Evolutionary conservation across 768 basidiomycete genomes (phyloP).

Genomic region (Tulasnella calospora): DNA sequence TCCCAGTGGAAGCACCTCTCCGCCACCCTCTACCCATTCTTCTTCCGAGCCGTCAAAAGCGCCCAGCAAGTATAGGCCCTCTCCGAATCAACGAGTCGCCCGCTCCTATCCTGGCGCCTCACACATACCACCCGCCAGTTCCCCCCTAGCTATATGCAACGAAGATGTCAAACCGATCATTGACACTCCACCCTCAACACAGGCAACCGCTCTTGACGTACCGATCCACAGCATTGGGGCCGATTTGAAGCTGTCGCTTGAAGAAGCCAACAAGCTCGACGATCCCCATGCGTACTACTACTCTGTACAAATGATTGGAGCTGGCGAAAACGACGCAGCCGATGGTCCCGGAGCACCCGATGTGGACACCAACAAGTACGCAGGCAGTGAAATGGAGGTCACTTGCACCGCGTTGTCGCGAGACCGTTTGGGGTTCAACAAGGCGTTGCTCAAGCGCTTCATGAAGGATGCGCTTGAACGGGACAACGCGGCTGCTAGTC

Average conservation of each 20-base stretch:
- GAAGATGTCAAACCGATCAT: slow-evolving; percentile 39
- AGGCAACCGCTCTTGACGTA: background rate
- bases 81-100: slow-evolving; percentile 31
- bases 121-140: slow-evolving; percentile 34
- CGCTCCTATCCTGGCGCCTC: slow-evolving; percentile 47
- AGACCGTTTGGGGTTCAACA: slow-evolving; percentile 92
- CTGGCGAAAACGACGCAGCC: slow-evolving; percentile 54
- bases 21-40: background rate
- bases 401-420: slow-evolving; percentile 40
- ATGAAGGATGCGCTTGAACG: slow-evolving; percentile 93
- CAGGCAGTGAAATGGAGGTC: slow-evolving; percentile 78
- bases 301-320: slow-evolving; percentile 74
- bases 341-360: slow-evolving; percentile 34
- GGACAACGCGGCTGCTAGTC: slow-evolving; percentile 85
- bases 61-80: slow-evolving; percentile 22
- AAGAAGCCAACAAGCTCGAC: slow-evolving; percentile 67
- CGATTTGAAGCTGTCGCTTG: slow-evolving; percentile 68
- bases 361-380: slow-evolving; percentile 49
- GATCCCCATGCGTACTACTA: slow-evolving; percentile 82
- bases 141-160: slow-evolving; percentile 33
- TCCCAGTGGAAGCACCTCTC: slow-evolving; percentile 2
- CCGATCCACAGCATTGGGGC: slow-evolving; percentile 63
- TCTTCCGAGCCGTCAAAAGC: slow-evolving; percentile 24
- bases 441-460: slow-evolving; percentile 93
- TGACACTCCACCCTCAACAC: slow-evolving; percentile 34